phyloP scores from a whole-genome alignment of 139 green algal genomes.

The Tetraselmis chui region DNA sequence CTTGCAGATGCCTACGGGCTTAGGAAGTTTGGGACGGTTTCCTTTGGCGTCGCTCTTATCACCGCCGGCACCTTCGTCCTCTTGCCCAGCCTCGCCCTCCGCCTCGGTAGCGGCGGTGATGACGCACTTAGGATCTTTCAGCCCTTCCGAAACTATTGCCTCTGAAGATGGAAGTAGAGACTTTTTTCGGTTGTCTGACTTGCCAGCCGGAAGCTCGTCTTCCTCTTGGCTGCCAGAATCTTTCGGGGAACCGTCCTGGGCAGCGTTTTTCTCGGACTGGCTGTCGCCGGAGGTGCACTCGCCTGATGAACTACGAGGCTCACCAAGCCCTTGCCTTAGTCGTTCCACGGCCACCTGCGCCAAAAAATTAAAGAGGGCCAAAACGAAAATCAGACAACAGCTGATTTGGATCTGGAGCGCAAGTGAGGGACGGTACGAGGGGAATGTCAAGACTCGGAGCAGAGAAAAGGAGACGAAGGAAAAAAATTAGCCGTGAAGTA shows the following conservation, averaged over 20 bases:
- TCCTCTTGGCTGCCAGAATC: background rate
- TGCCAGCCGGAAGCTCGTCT: background rate
- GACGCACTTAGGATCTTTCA: too few species aligned
- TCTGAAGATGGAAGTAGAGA: too few species aligned
- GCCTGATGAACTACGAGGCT: background rate
- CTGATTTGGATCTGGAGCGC: background rate
- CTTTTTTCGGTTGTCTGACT: background rate
- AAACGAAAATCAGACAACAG: background rate
- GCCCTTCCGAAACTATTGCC: too few species aligned
- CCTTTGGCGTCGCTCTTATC: background rate
- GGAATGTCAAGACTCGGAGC: background rate
- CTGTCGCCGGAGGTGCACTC: background rate
- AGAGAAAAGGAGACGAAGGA: background rate
- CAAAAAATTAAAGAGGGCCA: background rate
- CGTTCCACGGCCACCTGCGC: background rate
- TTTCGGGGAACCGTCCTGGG: background rate
- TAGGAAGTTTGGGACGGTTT: conserved; percentile 25
- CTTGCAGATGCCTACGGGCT: conserved; percentile 23
- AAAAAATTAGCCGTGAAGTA: too few species aligned
- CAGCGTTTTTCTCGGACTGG: background rate
- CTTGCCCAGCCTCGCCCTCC: background rate
- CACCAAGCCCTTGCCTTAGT: background rate
- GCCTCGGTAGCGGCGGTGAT: too few species aligned
- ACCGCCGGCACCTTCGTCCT: background rate
- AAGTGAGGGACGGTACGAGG: background rate